These are phyloP conservation scores for Amphirosellinia nigrospora DNA, from an alignment of 495 filamentous ascomycete genomes.

Conservation along the genomic window DNA sequence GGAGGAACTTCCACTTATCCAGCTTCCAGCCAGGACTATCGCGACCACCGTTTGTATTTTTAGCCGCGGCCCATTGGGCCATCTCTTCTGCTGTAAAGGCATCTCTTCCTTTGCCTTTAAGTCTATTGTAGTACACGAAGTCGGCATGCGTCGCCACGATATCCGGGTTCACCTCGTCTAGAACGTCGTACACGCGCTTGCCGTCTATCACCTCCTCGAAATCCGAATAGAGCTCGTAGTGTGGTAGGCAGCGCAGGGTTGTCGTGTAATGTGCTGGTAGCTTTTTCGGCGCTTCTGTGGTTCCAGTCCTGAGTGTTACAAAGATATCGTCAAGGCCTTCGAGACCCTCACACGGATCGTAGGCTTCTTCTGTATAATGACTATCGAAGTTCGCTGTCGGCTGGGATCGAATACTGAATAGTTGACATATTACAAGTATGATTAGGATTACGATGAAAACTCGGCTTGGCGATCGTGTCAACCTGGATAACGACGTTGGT, in stretches of 20 bases:
- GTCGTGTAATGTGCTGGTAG: conserved; percentile 57
- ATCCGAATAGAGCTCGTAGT: conserved; percentile 59
- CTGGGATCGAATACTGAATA: conserved; percentile 23
- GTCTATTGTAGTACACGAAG: conserved; percentile 42
- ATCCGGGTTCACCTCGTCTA: conserved; percentile 39
- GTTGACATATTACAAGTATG: conserved; percentile 21
- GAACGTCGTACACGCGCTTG: conserved; percentile 48
- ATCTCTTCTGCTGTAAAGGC: conserved; percentile 36
- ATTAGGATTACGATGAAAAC: conserved; percentile 26
- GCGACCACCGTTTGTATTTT: conserved; percentile 38
- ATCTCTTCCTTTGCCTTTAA: conserved; percentile 36
- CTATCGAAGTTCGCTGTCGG: not conserved
- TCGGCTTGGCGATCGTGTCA: conserved; percentile 28
- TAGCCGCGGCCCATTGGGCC: conserved; percentile 35
- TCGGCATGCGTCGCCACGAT: conserved; percentile 39
- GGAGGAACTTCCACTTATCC: conserved; percentile 73
- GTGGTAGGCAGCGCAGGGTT: conserved; percentile 49
- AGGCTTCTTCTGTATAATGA: conserved; percentile 3
- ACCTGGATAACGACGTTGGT: conserved; percentile 16
- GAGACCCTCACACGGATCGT: conserved; percentile 35
- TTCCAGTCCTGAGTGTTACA: conserved; percentile 55
- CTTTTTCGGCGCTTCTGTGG: conserved; percentile 53
- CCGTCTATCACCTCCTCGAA: conserved; percentile 49
- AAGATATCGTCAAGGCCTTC: conserved; percentile 40
- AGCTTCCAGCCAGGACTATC: conserved; percentile 57